Evolutionary conservation across 495 filamentous ascomycete genomes (phyloP), one percentile per base, ranked within the genome.

Genomic region (Melanomma pulvis-pyrius): DNA sequence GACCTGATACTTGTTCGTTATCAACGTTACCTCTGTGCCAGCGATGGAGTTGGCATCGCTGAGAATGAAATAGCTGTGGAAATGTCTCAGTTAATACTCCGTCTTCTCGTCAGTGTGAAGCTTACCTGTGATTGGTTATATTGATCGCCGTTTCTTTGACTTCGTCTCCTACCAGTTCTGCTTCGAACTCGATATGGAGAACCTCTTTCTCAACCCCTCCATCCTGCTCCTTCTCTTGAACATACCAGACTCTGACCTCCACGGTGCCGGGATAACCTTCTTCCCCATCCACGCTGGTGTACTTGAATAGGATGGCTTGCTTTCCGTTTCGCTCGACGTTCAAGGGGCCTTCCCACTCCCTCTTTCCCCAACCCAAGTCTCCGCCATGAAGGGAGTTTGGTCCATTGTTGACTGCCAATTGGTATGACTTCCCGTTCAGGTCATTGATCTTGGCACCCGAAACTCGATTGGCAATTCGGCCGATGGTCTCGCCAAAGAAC

Each of bases 41-140:
- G 88, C 82, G 68, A 94, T 89, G 2, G 87, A 87, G 0, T 88
- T 81, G 17, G 75, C 79, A 59, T 83, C 83, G 19, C 85, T 79
- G 59, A 97, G 83, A 79, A 94, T 97, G 82, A 97, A 98, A 82
- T 98, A 98, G 68, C 92, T 97, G 70, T 32, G 49, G 24, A 58
- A 34, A 21, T 13, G 28, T 52, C 25, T 63, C 11, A 48, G 25
- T 46, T 25, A 48, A 58, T 15, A 60, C 22, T 51, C 19, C 1
- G 24, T 54, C 30, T 48, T 12, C 50, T n/a, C 19, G 52, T 29
- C 5, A 39, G 12, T 53, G 29, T 1, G 22, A 22, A 4, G 22
- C 82, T 61, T 79, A 96, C 92, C 90, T 94, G 79, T 98, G 93
- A 79, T 98, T 98, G 29, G 93, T 98, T 70, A 97, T 82, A 71